These are phyloP conservation scores for Melampsora larici-populina DNA, from an alignment of 1,284 basidiomycete genomes.

Conservation along the genomic window DNA sequence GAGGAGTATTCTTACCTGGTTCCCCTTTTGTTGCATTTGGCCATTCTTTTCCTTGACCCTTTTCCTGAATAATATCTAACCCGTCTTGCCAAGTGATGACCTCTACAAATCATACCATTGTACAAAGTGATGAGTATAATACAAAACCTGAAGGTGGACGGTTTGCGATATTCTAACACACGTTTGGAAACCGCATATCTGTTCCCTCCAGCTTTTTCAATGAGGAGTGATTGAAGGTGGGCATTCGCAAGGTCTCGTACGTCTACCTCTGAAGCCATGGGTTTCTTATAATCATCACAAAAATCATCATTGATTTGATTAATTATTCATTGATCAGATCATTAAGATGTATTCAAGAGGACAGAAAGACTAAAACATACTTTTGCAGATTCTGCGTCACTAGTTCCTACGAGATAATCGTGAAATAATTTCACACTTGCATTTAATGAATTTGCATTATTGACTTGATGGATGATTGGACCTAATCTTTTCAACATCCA, in stretches of 20 bases:
- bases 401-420: neutral
- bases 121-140: neutral
- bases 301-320: no score
- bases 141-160: neutral
- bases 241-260: slow-evolving; percentile 65
- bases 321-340: no score
- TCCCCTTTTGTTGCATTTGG: neutral
- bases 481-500: neutral
- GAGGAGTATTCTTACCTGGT: neutral
- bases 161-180: no score
- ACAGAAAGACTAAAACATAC: no score
- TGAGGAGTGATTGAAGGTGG: slow-evolving; percentile 61
- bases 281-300: neutral
- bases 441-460: neutral
- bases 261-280: slow-evolving; percentile 55
- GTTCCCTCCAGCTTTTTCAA: slow-evolving; percentile 62
- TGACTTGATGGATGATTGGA: slow-evolving; percentile 4
- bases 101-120: neutral
- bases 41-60: slow-evolving; percentile 2
- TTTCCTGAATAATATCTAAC: neutral
- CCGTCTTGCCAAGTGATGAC: neutral
- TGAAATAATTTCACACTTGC: slow-evolving; percentile 8
- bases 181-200: slow-evolving; percentile 55
- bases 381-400: neutral
- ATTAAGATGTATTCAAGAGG: no score